A percentile compares a stretch with the other conserved stretches of the same genome.
phyloP scores from a whole-genome alignment of 164 flowering plant genomes.

The Aristolochia fimbriata region DNA sequence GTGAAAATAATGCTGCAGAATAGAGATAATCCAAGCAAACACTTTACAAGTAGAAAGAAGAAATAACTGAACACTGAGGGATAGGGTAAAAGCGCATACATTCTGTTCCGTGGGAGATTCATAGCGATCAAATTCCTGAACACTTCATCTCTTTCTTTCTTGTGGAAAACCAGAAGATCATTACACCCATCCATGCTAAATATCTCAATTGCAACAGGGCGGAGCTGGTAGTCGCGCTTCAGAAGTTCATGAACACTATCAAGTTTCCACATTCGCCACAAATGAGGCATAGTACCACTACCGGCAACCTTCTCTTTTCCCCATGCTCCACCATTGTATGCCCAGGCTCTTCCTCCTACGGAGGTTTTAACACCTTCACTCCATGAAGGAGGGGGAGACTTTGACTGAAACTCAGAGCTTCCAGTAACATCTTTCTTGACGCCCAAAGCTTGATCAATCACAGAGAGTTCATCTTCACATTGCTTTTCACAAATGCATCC shows the following conservation, averaged over 20 bases:
- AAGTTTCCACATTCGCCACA: slow-evolving; percentile 99
- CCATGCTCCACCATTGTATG: slow-evolving; percentile 98
- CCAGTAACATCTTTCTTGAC: slow-evolving; percentile 73
- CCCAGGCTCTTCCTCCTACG: slow-evolving; percentile 97
- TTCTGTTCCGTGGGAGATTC: slow-evolving; percentile 98
- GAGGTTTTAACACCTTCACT: slow-evolving; percentile 36
- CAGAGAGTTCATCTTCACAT: slow-evolving; percentile 86
- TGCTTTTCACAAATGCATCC: slow-evolving; percentile 90
- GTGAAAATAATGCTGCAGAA: too few relatives aligned
- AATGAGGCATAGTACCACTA: slow-evolving; percentile 80
- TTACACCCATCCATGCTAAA: slow-evolving; percentile 99
- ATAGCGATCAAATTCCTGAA: slow-evolving; percentile 86
- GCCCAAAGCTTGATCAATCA: slow-evolving; percentile 98
- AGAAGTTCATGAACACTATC: slow-evolving; percentile 87
- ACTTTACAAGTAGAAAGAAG: too few relatives aligned
- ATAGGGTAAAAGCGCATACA: slow-evolving; percentile 36
- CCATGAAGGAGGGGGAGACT: slow-evolving; percentile 70
- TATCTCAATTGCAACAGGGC: slow-evolving; percentile 98
- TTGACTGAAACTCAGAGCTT: slow-evolving; percentile 62
- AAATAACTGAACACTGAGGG: not conserved
- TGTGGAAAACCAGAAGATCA: slow-evolving; percentile 98
- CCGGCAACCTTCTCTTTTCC: slow-evolving; percentile 85
- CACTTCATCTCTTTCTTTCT: slow-evolving; percentile 95
- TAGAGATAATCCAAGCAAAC: too few relatives aligned
- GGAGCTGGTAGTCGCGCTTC: slow-evolving; percentile 98